Base-by-base conservation (phyloP, 192 early-diverging fungal species). In the Backusella westeae region DNA sequence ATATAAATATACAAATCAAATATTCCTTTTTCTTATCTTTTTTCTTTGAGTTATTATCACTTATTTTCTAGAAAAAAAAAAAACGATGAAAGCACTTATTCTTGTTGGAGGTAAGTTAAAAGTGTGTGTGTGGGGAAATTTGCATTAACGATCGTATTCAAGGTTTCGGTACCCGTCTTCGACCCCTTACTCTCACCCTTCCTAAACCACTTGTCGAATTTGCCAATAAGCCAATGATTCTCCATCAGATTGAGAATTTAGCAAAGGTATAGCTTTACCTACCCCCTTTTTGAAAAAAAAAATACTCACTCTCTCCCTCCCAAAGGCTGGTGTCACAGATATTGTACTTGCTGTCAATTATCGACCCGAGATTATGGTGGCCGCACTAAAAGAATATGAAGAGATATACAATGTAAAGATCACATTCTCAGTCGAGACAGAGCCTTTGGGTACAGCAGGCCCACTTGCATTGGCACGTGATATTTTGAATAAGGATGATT, bases 201-300 rank as follows among this genome's bases (percentile, higher is more conserved):
- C 98, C 98, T 75, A 99, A 99, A 87, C 98, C 98, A 63, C 89
- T 99, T 66, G 97, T 99, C 21, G 97, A 99, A 86, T 99, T 99
- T 87, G 95, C 95, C 53, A 99, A 99, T 89, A 93, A 90, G 85
- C 97, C 95, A 70, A 98, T 99, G 94, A 97, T 99, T 85, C 89
- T 97, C 73, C 98, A 99, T 86, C 98, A 99, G 87, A 99, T 99
- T 80, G 97, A 98, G 81, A 96, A 94, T 8, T 87, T 99, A 12
- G 96, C 93, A 67, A 94, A 98, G 93, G 97, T 97, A 87, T 69
- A 66, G 1, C 12, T 44, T 26, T 59, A 9, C 2, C 53, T 0
- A 3, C 3, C 53, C 21, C 10, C 8, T 56, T 56, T 56, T 10
- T 23, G n/a, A 53, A n/a, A 53, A 53, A 23, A 67, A 71, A 36